Evolutionary conservation across 2,329 filamentous ascomycete genomes (phyloP).

Genomic region (Scolecobasidium constrictum): DNA sequence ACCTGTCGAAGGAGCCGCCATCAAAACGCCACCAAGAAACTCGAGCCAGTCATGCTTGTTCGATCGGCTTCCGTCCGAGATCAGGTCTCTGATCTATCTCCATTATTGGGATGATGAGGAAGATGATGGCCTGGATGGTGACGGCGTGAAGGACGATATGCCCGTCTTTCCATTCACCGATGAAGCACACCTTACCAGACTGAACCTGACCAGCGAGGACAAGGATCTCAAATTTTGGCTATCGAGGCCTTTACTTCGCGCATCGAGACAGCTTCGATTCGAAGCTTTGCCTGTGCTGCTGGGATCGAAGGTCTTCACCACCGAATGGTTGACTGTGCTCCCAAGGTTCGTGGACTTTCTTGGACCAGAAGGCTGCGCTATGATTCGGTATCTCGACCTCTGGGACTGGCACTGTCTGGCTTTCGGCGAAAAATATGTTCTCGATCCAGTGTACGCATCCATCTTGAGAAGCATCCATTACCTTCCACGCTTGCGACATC

Average conservation of each 20-base stretch:
- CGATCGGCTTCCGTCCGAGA: neutral
- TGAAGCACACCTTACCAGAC: neutral
- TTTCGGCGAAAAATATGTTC: neutral
- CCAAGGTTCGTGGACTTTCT: conserved; percentile 1
- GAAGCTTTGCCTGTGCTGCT: neutral
- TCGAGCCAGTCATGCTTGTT: neutral
- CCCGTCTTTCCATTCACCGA: too few relatives aligned
- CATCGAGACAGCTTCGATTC: neutral
- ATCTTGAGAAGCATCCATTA: neutral
- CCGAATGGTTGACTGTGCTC: neutral
- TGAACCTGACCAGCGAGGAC: neutral
- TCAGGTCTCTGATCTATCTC: neutral
- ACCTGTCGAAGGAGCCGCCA: neutral
- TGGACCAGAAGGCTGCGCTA: neutral
- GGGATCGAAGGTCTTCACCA: neutral
- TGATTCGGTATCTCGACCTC: neutral
- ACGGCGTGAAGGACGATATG: too few relatives aligned
- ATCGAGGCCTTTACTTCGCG: neutral
- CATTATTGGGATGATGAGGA: neutral
- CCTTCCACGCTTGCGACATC: neutral
- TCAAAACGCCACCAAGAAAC: neutral
- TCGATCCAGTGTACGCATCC: neutral
- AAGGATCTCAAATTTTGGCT: neutral
- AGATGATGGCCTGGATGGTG: too few relatives aligned
- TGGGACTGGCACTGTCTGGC: neutral